These are phyloP conservation scores for Solanum bulbocastanum DNA, from an alignment of 257 asterid species.

Conservation along the genomic window DNA sequence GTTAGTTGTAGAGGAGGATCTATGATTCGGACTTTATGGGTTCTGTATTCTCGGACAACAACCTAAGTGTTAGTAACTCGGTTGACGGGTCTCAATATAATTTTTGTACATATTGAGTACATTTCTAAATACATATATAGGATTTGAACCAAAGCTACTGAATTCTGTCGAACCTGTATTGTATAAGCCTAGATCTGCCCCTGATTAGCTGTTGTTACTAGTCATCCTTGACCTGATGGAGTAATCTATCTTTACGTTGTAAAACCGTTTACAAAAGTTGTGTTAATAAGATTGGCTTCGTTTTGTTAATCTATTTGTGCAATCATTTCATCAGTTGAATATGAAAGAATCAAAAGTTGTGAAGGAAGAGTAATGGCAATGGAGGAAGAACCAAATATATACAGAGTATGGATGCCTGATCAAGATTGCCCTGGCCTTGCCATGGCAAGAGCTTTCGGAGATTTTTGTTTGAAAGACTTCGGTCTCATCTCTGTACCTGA, in stretches of 20 bases:
- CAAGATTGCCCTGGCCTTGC: constrained; percentile 92
- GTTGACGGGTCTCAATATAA: not conserved
- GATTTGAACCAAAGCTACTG: not conserved
- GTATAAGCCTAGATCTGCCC: not conserved
- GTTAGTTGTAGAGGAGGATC: not conserved
- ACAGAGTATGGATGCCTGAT: constrained; percentile 83
- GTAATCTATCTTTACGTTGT: not conserved
- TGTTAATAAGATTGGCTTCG: not conserved
- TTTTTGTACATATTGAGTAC: not conserved
- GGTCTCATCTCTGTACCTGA: constrained; percentile 73
- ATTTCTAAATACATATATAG: not conserved
- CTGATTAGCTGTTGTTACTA: not conserved
- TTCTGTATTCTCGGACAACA: not conserved
- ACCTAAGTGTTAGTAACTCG: not conserved
- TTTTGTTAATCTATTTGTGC: not conserved
- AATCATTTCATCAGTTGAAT: constrained; percentile 37
- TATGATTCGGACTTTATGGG: not conserved
- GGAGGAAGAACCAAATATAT: constrained; percentile 70
- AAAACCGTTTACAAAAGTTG: not conserved
- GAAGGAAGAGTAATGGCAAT: constrained; percentile 76
- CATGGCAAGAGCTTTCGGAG: constrained; percentile 91
- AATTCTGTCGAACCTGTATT: not conserved
- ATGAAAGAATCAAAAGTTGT: constrained; percentile 36
- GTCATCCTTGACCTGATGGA: not conserved
- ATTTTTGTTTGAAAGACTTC: constrained; percentile 70